Evolutionary conservation across 164 flowering plant genomes (phyloP), one percentile per base, ranked within the genome.

Genomic region (Stephania cephalantha): DNA sequence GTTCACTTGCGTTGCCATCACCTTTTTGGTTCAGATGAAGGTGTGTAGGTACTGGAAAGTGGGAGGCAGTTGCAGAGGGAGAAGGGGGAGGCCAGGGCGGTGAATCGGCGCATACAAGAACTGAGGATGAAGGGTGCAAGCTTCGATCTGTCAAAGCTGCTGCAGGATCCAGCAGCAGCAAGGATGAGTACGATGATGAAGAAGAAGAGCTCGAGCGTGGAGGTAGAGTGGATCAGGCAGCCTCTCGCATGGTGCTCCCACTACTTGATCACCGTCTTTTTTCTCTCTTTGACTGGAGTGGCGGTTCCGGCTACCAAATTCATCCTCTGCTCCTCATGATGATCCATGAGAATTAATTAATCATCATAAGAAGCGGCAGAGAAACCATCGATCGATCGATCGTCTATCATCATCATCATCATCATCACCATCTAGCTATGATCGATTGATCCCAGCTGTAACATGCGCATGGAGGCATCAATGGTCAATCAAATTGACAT

Each of bases 71-170:
- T 89, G 86, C 87, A 85, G 85, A 86, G 85, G 73, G 91, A 85
- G 77, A 86, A 78, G 78, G 79, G 30, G n/a, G 97, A 91, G 29
- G 82, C 69, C 66, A 68, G 97, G 8, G 85, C 95, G 1, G 78
- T 95, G 29, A 80, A 74, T 18, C 75, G 97, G 76, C 86, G 90
- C 31, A 80, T 91, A 30, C 92, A 90, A 71, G 99, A 95, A 76
- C 70, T 95, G 84, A 88, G 99, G 86, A 95, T 95, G 99, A 93
- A 95, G 72, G 97, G 99, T 65, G 83, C 86, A n/a, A 85, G 96
- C 80, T 92, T 91, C 73, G 97, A 93, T 86, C 73, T 95, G 79
- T 82, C 85, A 0, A 93, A 89, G 74, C 95, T 90, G 80, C 90
- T 95, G 0, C 84, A 74, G 69, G 83, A 46, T 29, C 85, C 85